Base-by-base conservation (phyloP, 2,329 filamentous ascomycete species). In the Beauveria brongniartii region DNA sequence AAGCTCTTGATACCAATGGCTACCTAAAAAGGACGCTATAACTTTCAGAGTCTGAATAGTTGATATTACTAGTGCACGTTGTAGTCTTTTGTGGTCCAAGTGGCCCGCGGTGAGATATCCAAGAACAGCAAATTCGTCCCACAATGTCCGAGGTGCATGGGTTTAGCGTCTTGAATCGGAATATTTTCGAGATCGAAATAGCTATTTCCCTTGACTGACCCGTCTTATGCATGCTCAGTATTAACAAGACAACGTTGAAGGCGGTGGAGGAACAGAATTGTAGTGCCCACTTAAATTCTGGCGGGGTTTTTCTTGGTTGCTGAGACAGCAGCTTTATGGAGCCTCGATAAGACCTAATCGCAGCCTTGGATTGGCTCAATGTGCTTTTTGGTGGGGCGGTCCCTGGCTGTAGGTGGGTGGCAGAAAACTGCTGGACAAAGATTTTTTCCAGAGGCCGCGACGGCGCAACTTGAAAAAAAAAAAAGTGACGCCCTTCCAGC, bases 381-480 rank as follows among this genome's bases (percentile, higher is more conserved):
- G 10, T 18, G 14, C 7, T 43, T 43, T 43, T 43, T 14, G 28
- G 50, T 20, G 61, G 61, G 51, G 9, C 55, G 2, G 34, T 52
- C 41, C 43, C 53, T 44, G 10, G 24, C 47, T 51, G 8, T 30
- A 37, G 43, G 51, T 43, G n/a, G 51, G 10, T 34, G 57, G 57
- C 52, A 55, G 56, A 63, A 63, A 63, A 63, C 48, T 43, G 43
- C 40, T 53, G 34, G 46, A 48, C 57, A 51, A 59, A 59, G 50
- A 53, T 54, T 46, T 47, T 59, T 59, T 59, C 57, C 14, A 34
- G 48, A 59, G 57, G 26, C 48, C 40, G 26, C 48, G 37, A 26
- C 48, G 41, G 57, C 57, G 50, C 48, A 47, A 47, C 3, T 26
- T 47, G 28, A 40, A 59, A 59, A 59, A 58, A n/a, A 55, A 58